Evolutionary conservation across 495 filamentous ascomycete species (phyloP).

Genomic region (Tuber umbilicatum): DNA sequence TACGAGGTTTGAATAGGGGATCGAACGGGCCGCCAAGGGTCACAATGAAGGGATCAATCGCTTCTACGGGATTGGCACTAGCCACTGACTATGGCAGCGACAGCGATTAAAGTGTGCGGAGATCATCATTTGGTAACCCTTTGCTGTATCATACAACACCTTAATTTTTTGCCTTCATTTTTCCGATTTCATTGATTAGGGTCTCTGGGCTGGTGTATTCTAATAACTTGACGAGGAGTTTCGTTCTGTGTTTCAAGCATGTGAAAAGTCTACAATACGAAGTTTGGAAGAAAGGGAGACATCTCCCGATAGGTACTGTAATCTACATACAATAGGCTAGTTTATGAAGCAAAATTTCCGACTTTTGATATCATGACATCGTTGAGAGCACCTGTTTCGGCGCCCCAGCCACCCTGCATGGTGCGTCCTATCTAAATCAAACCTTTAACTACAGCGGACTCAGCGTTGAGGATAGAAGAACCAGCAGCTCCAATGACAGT

Average conservation of each 20-base stretch:
- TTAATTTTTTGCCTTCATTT: slow-evolving; percentile 5
- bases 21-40: slow-evolving; percentile 42
- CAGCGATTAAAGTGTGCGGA: slow-evolving; percentile 53
- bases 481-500: slow-evolving; percentile 93
- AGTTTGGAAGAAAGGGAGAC: neutral
- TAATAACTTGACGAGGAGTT: neutral
- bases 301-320: neutral
- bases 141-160: neutral
- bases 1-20: slow-evolving; percentile 50
- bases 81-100: slow-evolving; percentile 91
- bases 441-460: slow-evolving; percentile 85
- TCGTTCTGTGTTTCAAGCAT: neutral
- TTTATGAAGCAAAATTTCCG: neutral
- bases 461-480: slow-evolving; percentile 88
- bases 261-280: neutral
- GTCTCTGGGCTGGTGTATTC: neutral
- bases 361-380: neutral
- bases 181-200: neutral
- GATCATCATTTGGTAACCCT: neutral
- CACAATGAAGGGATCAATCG: slow-evolving; percentile 48
- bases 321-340: neutral
- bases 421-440: slow-evolving; percentile 51
- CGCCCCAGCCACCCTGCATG: neutral
- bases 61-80: slow-evolving; percentile 56
- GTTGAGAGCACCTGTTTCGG: neutral